Percentiles rank a stretch among this genome's conserved stretches.
These are phyloP conservation scores for Coix lacrymajobi DNA, from an alignment of 176 grass and related monocot species.

Conservation along the genomic window DNA sequence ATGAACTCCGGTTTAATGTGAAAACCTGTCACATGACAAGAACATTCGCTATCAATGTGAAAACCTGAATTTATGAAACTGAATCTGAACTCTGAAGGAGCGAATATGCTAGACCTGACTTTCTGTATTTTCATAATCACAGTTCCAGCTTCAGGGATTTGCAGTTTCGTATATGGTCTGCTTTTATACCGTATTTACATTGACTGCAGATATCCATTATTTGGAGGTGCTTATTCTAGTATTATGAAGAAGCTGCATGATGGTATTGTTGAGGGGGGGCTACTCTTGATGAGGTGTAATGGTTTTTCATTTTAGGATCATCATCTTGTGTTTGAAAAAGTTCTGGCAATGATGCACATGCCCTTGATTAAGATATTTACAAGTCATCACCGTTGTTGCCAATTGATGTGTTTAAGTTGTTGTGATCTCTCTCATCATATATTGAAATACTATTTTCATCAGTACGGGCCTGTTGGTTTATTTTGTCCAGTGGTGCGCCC, in stretches of 20 bases:
- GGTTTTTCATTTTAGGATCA: constrained; percentile 2
- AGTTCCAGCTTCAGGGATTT: not conserved
- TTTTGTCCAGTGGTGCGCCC: not conserved
- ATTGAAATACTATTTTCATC: not conserved
- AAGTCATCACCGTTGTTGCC: not conserved
- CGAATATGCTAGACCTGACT: not conserved
- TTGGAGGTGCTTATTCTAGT: not conserved
- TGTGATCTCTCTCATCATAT: constrained; percentile 17
- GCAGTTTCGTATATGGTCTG: not conserved
- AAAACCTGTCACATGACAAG: not conserved
- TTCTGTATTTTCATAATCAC: not conserved
- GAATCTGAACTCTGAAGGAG: not conserved
- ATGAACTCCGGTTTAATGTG: not conserved
- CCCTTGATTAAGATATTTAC: not conserved
- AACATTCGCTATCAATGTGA: not conserved
- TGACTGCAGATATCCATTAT: not conserved
- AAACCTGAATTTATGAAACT: not conserved
- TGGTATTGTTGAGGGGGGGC: not conserved
- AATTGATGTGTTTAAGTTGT: constrained; percentile 17
- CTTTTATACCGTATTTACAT: not conserved
- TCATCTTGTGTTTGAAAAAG: not conserved
- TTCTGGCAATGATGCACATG: not conserved
- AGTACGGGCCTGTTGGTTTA: not conserved
- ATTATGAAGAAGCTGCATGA: not conserved
- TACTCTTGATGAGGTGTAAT: not conserved